Base-by-base conservation (phyloP, 2,329 filamentous ascomycete genomes). In the Xenosphaeropsis pyriputrescens region DNA sequence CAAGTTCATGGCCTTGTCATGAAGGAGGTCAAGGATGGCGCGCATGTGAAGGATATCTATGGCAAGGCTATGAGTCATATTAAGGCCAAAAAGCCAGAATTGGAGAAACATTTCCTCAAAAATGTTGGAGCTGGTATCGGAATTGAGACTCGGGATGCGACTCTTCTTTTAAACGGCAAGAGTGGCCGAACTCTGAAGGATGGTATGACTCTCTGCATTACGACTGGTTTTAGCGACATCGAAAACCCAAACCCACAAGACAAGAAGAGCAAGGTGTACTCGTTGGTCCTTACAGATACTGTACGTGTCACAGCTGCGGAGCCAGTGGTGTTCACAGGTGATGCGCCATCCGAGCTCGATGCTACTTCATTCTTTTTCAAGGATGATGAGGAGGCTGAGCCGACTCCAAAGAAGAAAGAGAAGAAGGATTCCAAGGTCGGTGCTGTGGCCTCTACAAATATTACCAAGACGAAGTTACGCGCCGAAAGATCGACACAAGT, bases 281-380 rank as follows among this genome's bases (percentile, higher is more conserved):
- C 88, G 0, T 71, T 98, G 47, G 72, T 94, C 35, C 73, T 98
- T 34, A 88, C 84, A 2, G 91, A 98, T 59, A 98, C 93, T 0
- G 79, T 98, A 33, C 85, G 91, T 49, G 85, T 95, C 36, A 84
- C 81, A 9, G 67, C 73, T 5, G 63, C 63, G n/a, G 85, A 93
- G 36, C 73, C 81, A 1, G 79, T 86, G 22, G 77, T 95, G 18
- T 96, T 98, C 61, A 98, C 91, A 14, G 86, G 85, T 41, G 88
- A 95, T 54, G 88, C 89, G 0, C 79, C 88, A 2, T 83, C 84
- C 18, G 89, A 94, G 53, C 75, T 93, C 41, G 91, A 96, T 51
- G 86, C 86, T 4, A 89, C 89, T 30, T 94, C 89, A 0, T 98
- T 98, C 67, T 96, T 95, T 63, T 98, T 98, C 67, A 93, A 94